Base-by-base conservation (phyloP, 768 basidiomycete genomes). In the Tulasnella sp. region DNA sequence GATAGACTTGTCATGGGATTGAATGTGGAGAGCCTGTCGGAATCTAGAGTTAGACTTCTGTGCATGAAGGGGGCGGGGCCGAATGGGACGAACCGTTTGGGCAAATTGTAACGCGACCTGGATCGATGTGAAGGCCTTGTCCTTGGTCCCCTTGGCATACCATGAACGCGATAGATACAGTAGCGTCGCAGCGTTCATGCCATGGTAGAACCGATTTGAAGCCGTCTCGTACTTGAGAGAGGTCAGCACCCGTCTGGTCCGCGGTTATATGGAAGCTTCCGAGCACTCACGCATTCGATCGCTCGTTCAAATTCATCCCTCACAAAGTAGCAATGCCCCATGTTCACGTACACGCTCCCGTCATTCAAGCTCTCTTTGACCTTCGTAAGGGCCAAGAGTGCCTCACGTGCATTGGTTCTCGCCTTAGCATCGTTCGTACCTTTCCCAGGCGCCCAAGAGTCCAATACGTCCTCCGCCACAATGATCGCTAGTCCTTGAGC, bases 401-500 rank as follows among this genome's bases (percentile, higher is more conserved):
- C 94, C 53, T 96, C 91, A 5, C 90, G 78, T 2, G 90, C 81
- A 64, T 88, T 86, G 71, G 79, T 79, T 46, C 87, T 76, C 62
- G 79, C 78, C 64, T 80, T 78, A 0, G 74, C 71, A 60, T 93
- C 91, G 25, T 89, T 88, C 0, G 43, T 67, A 64, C 62, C 59
- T 21, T 53, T 65, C 31, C 61, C 60, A 3, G 74, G 70, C 3
- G 76, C 72, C 2, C 83, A 83, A 11, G 79, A 79, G 55, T 88
- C 87, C 9, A 98, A 72, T 0, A 85, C 84, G 69, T 94, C 92
- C 68, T 99, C 96, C 0, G 92, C 94, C 1, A 90, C 83, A 3
- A 88, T 82, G 63, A 98, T 97, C 0, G 93, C 96, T 7, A 99
- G 75, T 2, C 94, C 94, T 68, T 96, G 92, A 4, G 94, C 96